Evolutionary conservation across 2,329 filamentous ascomycete species (phyloP).

Genomic region (Corinectria fuckeliana): DNA sequence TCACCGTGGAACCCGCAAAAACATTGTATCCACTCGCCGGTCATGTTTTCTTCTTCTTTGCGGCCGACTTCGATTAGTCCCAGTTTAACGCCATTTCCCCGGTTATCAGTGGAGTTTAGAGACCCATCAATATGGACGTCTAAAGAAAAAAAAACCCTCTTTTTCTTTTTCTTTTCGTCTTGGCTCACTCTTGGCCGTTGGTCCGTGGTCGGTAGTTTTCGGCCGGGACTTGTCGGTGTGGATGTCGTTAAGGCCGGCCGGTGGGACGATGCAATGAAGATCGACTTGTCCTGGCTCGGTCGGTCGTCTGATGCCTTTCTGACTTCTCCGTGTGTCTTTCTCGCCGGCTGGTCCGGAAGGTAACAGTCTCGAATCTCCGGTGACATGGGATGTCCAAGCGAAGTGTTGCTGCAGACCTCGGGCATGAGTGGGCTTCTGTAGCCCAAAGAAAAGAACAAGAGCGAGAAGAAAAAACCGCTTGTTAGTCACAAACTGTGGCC

Average conservation of each 20-base stretch:
- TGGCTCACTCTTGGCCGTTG: slow-evolving; percentile 18
- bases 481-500: neutral
- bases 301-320: slow-evolving; percentile 24
- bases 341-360: slow-evolving; percentile 23
- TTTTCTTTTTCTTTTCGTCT: slow-evolving; percentile 2
- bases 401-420: neutral
- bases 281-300: slow-evolving; percentile 9
- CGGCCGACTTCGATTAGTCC: slow-evolving; percentile 16
- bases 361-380: neutral
- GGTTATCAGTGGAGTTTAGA: neutral
- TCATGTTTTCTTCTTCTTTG: slow-evolving; percentile 16
- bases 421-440: slow-evolving; percentile 1
- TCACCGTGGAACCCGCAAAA: slow-evolving; percentile 24
- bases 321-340: slow-evolving; percentile 3
- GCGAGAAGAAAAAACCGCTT: slow-evolving; percentile 1
- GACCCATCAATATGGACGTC: neutral
- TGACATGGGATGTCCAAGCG: slow-evolving; percentile 1
- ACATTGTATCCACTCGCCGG: slow-evolving; percentile 23
- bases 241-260: slow-evolving; percentile 8
- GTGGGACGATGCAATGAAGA: slow-evolving; percentile 28
- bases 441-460: neutral
- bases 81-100: neutral
- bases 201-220: slow-evolving; percentile 33
- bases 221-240: slow-evolving; percentile 32
- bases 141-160: slow-evolving; percentile 7